Evolutionary conservation across 352 stramenopile species (phyloP).

Genomic region (Phytopythium boreale): DNA sequence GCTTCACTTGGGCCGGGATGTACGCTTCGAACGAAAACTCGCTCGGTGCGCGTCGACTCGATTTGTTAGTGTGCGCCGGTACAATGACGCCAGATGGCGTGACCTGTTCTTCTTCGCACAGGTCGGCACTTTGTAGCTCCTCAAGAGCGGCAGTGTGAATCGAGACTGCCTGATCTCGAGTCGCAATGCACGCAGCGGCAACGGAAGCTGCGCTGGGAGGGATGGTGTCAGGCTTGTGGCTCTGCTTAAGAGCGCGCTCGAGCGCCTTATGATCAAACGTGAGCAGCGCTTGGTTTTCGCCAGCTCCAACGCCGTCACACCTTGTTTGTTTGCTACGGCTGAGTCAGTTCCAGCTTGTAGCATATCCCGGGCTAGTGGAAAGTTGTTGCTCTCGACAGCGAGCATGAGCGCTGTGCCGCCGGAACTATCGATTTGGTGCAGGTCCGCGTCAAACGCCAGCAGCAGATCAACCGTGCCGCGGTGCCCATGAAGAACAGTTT

Average conservation of each 20-base stretch:
- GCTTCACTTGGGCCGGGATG: background rate
- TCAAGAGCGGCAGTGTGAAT: background rate
- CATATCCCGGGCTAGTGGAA: background rate
- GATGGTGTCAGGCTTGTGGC: background rate
- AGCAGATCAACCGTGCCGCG: background rate
- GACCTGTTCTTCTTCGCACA: background rate
- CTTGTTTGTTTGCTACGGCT: background rate
- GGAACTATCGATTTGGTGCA: background rate
- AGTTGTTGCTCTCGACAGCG: background rate
- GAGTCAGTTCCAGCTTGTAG: background rate
- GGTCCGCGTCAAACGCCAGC: background rate
- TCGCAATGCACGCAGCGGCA: background rate
- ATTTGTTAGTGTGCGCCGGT: too few species aligned
- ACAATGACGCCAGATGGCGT: background rate
- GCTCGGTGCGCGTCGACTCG: background rate
- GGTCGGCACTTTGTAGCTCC: background rate
- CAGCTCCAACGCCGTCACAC: background rate
- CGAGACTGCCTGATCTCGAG: background rate
- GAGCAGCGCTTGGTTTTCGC: background rate
- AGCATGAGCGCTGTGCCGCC: background rate
- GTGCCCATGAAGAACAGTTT: background rate
- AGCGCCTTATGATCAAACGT: background rate
- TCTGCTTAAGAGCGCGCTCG: background rate
- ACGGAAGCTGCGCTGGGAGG: background rate
- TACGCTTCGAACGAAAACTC: background rate